Evolutionary conservation across 768 basidiomycete species (phyloP), one percentile per base, ranked within the genome.

Genomic region (Mycena capillaripes): DNA sequence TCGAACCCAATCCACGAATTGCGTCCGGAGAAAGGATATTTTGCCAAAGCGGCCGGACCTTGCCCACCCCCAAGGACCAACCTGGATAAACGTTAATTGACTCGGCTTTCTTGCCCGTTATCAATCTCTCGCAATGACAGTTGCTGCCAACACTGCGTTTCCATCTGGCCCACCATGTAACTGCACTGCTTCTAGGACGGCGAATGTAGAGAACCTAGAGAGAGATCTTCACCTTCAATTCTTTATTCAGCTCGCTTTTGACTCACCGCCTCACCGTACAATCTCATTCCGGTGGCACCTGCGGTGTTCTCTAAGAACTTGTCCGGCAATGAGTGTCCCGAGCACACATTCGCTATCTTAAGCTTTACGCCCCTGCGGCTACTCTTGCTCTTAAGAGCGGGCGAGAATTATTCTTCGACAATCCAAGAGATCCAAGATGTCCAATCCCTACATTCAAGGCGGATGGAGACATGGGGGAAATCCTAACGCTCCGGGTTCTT

Each of bases 391-490:
- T 38, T 38, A 38, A 38, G 38, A 38, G 16, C 38, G 16, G 38
- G 16, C 38, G 38, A 3, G 2, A 2, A 11, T 38, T 10, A 16
- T 16, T 11, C 38, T 38, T 10, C 38, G 16, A 16, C 38, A 38
- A 38, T 38, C 16, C 38, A 38, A 11, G 38, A 10, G 38, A n/a
- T n/a, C n/a, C n/a, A n/a, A 64, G 52, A 38, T 38, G 38, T 38
- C 38, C 9, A 64, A 71, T 46, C 69, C 69, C 9, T 71, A 71
- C 57, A 62, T 44, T 14, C 61, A 65, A 44, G 63, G 69, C 8
- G 57, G 56, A 48, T 71, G 69, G 69, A 19, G 19, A 12, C 52
- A 58, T 44, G 4, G 27, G 16, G 32, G 25, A n/a, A 70, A 70
- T n/a, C 32, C 69, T 1, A 58, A 57, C 30, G 62, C 62, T 16